Evolutionary conservation across 352 stramenopile species (phyloP).

Genomic region (Pseudoperonospora humuli): DNA sequence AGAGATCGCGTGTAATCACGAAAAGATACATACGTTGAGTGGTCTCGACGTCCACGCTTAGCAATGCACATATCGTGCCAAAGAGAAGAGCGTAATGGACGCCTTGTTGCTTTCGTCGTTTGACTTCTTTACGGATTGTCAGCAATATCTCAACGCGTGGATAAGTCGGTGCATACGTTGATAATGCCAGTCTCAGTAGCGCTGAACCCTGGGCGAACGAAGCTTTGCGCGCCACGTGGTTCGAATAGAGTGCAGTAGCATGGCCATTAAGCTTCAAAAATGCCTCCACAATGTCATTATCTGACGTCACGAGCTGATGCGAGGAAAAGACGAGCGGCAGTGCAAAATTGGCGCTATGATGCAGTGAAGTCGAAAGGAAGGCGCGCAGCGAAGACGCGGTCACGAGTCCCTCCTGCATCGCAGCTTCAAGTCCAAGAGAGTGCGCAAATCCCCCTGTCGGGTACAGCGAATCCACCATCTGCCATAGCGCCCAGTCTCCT

Average conservation of each 20-base stretch:
- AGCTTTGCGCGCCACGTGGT: conserved; percentile 73
- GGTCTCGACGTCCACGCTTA: conserved; percentile 32
- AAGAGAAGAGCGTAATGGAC: conserved; percentile 70
- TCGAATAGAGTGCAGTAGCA: conserved; percentile 55
- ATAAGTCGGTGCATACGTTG: conserved; percentile 31
- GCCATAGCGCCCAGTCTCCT: conserved; percentile 56
- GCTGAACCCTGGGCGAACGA: conserved; percentile 66
- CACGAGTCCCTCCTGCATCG: conserved; percentile 62
- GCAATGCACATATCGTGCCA: conserved; percentile 48
- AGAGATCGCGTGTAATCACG: conserved; percentile 55
- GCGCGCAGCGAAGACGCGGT: conserved; percentile 30
- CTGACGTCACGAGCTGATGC: conserved; percentile 20
- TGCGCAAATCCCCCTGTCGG: conserved; percentile 79
- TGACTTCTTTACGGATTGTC: conserved; percentile 39
- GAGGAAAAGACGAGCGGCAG: conserved; percentile 61
- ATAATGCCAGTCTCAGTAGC: conserved; percentile 57
- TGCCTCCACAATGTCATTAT: conserved; percentile 24
- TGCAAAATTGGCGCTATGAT: conserved; percentile 68
- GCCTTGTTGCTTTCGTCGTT: conserved; percentile 38
- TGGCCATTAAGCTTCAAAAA: conserved; percentile 46
- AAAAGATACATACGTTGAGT: conserved; percentile 80
- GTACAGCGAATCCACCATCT: conserved; percentile 80
- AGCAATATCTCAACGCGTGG: conserved; percentile 33
- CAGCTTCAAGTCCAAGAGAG: conserved; percentile 70
- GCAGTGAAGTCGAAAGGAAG: conserved; percentile 54